A percentile compares a stretch with the other conserved stretches of the same genome.
Conservation (phyloP, 345 rosid genomes). For the Eucalyptus erythrocorys region DNA sequence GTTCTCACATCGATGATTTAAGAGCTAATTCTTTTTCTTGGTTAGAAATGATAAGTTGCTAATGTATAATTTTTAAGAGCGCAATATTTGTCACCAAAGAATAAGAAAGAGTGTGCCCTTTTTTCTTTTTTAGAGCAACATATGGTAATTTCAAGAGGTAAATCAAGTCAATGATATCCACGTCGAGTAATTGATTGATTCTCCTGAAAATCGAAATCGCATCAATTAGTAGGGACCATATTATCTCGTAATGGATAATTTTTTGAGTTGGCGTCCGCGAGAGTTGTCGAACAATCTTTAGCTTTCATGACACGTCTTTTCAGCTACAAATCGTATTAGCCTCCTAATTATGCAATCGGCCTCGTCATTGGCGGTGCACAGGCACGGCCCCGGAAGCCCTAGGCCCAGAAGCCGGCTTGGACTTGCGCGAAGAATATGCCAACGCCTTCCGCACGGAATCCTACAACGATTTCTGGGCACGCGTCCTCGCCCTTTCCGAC, state of each 20-base stretch:
- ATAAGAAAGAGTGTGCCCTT: fast-evolving
- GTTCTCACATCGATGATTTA: fast-evolving
- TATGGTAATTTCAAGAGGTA: background rate
- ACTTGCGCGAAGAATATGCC: constrained; percentile 74
- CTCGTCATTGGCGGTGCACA: background rate
- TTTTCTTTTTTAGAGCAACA: background rate
- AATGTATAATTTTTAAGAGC: background rate
- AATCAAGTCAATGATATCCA: background rate
- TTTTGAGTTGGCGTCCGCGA: background rate
- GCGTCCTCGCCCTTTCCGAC: constrained; percentile 15
- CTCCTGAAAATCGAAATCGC: fast-evolving
- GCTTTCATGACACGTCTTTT: background rate
- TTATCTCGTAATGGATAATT: fast-evolving
- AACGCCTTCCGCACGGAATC: constrained; percentile 84
- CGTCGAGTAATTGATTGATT: background rate
- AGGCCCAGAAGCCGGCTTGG: constrained; percentile 7
- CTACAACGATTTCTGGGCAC: constrained; percentile 65
- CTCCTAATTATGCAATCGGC: background rate
- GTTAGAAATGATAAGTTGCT: background rate
- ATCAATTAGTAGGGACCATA: background rate
- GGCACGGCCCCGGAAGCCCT: constrained; percentile 4
- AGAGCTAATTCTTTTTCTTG: background rate
- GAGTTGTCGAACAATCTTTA: background rate
- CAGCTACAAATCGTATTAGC: background rate
- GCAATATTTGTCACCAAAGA: background rate